A percentile compares a stretch with the other conserved stretches of the same genome.
Conservation (phyloP, 805 yeast species). For the Cyberlindnera subsufficiens region DNA sequence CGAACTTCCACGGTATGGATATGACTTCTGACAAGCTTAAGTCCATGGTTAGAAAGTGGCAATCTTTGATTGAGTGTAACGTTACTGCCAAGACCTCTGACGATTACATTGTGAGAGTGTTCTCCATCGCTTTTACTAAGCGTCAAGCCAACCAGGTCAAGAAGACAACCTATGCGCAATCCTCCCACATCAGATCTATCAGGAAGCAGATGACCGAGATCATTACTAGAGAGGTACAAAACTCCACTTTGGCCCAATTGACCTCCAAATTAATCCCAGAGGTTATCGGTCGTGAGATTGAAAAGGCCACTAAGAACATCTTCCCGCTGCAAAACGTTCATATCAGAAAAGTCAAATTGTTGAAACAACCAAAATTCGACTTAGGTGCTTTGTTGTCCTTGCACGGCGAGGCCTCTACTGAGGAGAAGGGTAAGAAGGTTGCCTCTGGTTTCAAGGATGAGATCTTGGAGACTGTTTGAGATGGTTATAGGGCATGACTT, state of each 20-base stretch:
- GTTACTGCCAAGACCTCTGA: conserved; percentile 98
- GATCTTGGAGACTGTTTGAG: conserved; percentile 93
- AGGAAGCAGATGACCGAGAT: conserved; percentile 96
- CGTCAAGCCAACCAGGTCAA: conserved; percentile 95
- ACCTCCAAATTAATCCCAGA: conserved; percentile 97
- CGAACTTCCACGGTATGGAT: conserved; percentile 99
- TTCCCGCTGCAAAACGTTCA: conserved; percentile 98
- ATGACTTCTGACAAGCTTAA: conserved; percentile 97
- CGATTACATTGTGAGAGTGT: conserved; percentile 93
- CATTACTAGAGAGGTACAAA: conserved; percentile 93
- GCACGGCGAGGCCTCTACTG: conserved; percentile 93
- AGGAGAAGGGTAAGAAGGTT: conserved; percentile 97
- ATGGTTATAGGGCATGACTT: not conserved
- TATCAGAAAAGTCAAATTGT: conserved; percentile 97
- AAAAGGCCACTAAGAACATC: conserved; percentile 90
- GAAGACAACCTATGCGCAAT: conserved; percentile 97
- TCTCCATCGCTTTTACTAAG: conserved; percentile 98
- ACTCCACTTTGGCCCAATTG: conserved; percentile 93
- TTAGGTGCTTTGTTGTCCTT: conserved; percentile 92
- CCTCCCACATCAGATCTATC: conserved; percentile 76
- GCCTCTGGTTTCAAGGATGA: conserved; percentile 92
- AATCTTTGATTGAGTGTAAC: conserved; percentile 94
- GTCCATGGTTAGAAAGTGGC: conserved; percentile 99
- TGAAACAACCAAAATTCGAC: conserved; percentile 98
- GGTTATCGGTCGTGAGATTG: conserved; percentile 97